These are phyloP conservation scores for Yarrowia yakushimensis DNA, from an alignment of 805 yeast species.

Conservation along the genomic window DNA sequence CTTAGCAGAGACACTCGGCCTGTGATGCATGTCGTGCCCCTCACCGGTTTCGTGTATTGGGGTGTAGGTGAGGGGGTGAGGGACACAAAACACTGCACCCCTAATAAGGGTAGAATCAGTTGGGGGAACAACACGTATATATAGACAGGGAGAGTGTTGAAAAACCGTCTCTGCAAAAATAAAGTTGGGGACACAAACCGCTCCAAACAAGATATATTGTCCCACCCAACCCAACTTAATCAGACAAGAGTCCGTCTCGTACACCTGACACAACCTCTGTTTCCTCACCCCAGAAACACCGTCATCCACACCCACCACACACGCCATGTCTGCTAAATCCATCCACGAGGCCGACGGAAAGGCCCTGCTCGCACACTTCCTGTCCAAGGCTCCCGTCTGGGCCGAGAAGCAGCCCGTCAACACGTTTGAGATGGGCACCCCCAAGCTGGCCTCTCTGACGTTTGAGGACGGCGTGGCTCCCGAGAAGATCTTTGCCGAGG, in stretches of 20 bases:
- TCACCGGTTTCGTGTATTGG: neutral
- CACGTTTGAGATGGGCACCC: conserved; percentile 37
- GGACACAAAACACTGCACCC: too few relatives aligned
- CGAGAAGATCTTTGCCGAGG: conserved; percentile 38
- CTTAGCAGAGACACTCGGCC: neutral
- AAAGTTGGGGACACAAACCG: neutral
- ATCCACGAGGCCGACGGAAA: conserved; percentile 48
- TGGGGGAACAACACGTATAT: neutral
- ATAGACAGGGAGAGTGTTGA: neutral
- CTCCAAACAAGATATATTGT: neutral
- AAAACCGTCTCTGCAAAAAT: neutral
- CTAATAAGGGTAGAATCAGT: too few relatives aligned
- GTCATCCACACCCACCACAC: neutral
- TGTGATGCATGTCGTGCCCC: neutral
- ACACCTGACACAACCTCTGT: neutral
- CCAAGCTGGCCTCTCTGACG: conserved; percentile 40
- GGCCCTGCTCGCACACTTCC: conserved; percentile 44
- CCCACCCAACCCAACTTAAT: neutral
- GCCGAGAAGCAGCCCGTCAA: conserved; percentile 36
- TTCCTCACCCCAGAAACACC: neutral
- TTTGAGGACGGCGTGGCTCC: conserved; percentile 38
- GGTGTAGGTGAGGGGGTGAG: neutral
- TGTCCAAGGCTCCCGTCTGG: conserved; percentile 43
- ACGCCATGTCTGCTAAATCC: conserved; percentile 44
- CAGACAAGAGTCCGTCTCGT: neutral